Conservation (phyloP, 192 early-diverging fungal species). For the Coemansia erecta region DNA sequence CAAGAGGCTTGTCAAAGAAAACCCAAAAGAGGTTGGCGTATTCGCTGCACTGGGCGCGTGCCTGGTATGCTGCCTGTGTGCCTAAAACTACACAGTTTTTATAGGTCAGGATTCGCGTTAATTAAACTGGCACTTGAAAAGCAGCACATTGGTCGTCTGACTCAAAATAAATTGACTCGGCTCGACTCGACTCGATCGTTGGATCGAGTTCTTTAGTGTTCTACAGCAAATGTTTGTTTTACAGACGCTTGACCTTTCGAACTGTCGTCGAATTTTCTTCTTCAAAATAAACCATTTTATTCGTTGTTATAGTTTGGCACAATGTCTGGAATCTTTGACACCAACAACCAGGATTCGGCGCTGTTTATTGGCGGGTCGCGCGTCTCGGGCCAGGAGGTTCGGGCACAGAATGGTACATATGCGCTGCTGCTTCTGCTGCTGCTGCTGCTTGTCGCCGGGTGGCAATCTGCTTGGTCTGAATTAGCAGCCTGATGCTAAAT, state of each 20-base stretch:
- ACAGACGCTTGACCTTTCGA: too few relatives aligned
- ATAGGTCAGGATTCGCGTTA: not conserved
- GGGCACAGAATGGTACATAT: slow-evolving; percentile 87
- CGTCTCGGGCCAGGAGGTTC: slow-evolving; percentile 86
- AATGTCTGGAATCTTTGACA: slow-evolving; percentile 53
- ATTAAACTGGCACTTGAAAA: not conserved
- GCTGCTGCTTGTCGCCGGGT: not conserved
- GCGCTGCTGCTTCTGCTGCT: not conserved
- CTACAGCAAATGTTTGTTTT: too few relatives aligned
- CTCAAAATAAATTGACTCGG: not conserved
- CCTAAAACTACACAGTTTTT: slow-evolving; percentile 1
- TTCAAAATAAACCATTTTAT: too few relatives aligned
- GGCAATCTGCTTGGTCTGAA: not conserved
- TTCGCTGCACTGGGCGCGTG: slow-evolving; percentile 10
- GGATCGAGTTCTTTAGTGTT: too few relatives aligned
- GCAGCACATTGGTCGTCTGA: too few relatives aligned
- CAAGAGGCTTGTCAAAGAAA: not conserved
- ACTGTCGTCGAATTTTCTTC: too few relatives aligned
- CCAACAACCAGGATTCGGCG: slow-evolving; percentile 56
- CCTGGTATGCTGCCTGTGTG: slow-evolving; percentile 3
- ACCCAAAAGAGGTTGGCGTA: slow-evolving; percentile 1
- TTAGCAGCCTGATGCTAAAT: not conserved
- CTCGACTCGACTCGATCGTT: not conserved
- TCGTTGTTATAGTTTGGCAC: not conserved
- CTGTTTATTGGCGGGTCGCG: slow-evolving; percentile 86